Evolutionary conservation across 768 basidiomycete genomes (phyloP).

Genomic region (Boletus rex-veris): DNA sequence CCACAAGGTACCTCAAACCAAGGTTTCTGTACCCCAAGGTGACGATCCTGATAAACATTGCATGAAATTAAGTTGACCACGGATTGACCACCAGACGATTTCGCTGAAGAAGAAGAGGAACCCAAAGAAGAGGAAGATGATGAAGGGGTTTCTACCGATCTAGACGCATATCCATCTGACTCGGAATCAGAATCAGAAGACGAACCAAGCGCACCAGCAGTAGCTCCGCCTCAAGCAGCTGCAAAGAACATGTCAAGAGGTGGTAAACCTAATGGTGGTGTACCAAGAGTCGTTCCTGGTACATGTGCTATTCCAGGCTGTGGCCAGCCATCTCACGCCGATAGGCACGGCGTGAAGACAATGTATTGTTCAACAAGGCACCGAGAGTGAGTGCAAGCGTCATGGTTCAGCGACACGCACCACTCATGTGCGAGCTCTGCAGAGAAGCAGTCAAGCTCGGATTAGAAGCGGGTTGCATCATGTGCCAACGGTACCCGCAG

Average conservation of each 20-base stretch:
- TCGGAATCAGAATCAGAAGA: constrained; percentile 25
- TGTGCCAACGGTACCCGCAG: constrained; percentile 62
- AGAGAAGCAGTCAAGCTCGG: constrained; percentile 60
- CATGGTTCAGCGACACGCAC: constrained; percentile 1
- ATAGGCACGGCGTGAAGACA: constrained; percentile 46
- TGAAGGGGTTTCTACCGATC: constrained; percentile 22
- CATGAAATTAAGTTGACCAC: constrained; percentile 7
- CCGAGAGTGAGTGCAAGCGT: constrained; percentile 50
- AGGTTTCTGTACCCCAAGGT: constrained; percentile 19
- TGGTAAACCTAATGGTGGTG: constrained; percentile 9
- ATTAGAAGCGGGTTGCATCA: constrained; percentile 53
- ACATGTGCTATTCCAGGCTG: constrained; percentile 57
- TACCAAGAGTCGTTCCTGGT: constrained; percentile 24
- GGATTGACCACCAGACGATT: constrained; percentile 18
- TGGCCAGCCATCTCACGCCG: constrained; percentile 52
- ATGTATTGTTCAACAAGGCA: constrained; percentile 60
- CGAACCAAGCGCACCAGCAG: constrained; percentile 9
- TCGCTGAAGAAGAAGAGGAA: constrained; percentile 26
- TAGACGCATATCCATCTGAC: constrained; percentile 34
- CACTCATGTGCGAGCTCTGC: constrained; percentile 6
- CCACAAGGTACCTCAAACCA: constrained; percentile 15
- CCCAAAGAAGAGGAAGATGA: constrained; percentile 23
- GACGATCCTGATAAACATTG: constrained; percentile 8
- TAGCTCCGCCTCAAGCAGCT: constrained; percentile 5
- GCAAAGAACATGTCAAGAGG: constrained; percentile 7